Base-by-base conservation (phyloP, 768 basidiomycete species). In the Kondoa subrosea region DNA sequence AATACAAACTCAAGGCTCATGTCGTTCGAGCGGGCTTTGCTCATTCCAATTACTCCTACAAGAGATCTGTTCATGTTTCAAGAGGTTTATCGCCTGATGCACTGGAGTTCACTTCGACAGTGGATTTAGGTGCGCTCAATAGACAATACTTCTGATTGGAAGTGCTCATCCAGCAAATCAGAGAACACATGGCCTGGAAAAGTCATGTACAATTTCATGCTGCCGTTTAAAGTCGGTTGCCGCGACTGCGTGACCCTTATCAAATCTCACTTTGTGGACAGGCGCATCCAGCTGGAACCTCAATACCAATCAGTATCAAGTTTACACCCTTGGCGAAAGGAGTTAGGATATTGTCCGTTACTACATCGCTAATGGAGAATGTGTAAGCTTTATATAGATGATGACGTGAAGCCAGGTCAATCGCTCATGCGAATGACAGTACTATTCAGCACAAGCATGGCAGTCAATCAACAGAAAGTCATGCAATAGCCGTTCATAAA, bases 151-250 rank as follows among this genome's bases (percentile, higher is more conserved):
- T n/a, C n/a, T n/a, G n/a, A n/a, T n/a, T n/a, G n/a, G n/a, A n/a
- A n/a, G n/a, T 0, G 0, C 0, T 26, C 15, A 27, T 15, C 27
- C 21, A 31, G 50, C 27, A 17, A 33, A 3, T 86, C 89, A 71
- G 89, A 95, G 77, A 95, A 92, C 76, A 91, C 91, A 17, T 97
- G 93, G 93, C 91, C 93, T 0, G 87, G 87, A 26, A 97, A 96
- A 79, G 80, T 74, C 32, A 93, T 92, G 91, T 96, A 93, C 77
- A 85, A 87, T 3, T 73, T 79, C 74, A 87, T 91, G 79, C 78
- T 97, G 33, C 92, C 92, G 0, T 91, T 93, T 81, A 93, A 92
- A 75, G 68, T 67, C n/a, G n/a, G n/a, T n/a, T n/a, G n/a, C n/a
- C n/a, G n/a, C n/a, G n/a, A n/a, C n/a, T n/a, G n/a, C n/a, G n/a